A percentile compares a stretch with the other conserved stretches of the same genome.
Evolutionary conservation across 129 eudicot genomes (phyloP).

Genomic region (Kitagawia praeruptora): DNA sequence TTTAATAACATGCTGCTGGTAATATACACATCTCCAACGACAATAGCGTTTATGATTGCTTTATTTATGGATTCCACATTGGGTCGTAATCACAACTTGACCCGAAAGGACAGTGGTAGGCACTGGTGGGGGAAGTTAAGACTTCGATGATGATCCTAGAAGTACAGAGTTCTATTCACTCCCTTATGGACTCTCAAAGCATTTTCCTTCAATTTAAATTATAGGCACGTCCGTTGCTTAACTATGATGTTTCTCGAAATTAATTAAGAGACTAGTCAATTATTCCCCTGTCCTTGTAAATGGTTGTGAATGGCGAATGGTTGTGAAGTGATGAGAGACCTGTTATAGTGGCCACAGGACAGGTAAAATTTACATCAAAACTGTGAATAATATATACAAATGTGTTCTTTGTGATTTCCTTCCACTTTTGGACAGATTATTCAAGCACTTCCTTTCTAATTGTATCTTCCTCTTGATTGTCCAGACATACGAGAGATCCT

Average conservation of each 20-base stretch:
- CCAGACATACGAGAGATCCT: constrained; percentile 38
- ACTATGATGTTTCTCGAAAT: no score
- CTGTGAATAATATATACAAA: neutral
- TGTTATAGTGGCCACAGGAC: constrained; percentile 40
- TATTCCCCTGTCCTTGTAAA: no score
- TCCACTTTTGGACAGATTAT: neutral
- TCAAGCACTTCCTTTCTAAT: neutral
- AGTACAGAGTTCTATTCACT: constrained; percentile 77
- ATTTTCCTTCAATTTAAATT: constrained; percentile 58
- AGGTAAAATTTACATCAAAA: constrained; percentile 18
- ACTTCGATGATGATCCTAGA: constrained; percentile 55
- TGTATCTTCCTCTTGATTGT: neutral
- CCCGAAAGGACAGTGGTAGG: constrained; percentile 69
- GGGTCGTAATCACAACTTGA: constrained; percentile 34
- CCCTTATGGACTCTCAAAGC: constrained; percentile 67
- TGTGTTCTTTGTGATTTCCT: neutral
- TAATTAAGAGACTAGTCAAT: no score
- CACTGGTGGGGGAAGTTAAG: constrained; percentile 90
- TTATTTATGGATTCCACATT: constrained; percentile 61
- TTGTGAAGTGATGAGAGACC: constrained; percentile 39
- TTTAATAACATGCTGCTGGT: constrained; percentile 60
- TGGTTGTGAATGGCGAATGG: no score
- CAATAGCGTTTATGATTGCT: constrained; percentile 52
- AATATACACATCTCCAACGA: constrained; percentile 76
- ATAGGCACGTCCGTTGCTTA: constrained; percentile 4